Conservation (phyloP, 2,329 filamentous ascomycete genomes). For the Blastomyces percursus region DNA sequence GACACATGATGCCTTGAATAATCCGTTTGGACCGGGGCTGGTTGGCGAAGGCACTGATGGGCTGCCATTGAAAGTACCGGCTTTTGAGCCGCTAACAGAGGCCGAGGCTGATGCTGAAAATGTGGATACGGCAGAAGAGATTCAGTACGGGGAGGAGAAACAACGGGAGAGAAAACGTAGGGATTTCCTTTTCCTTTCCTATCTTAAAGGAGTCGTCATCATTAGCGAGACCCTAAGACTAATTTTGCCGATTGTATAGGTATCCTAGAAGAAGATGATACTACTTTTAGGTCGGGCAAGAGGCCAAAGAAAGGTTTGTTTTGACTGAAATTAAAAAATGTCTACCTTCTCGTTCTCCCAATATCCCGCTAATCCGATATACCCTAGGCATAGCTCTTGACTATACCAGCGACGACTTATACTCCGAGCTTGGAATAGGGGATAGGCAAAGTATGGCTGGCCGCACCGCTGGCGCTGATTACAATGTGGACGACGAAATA, state of each 20-base stretch:
- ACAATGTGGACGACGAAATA: not conserved
- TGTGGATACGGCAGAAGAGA: constrained; percentile 39
- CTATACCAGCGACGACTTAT: not conserved
- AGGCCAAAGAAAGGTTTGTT: constrained; percentile 34
- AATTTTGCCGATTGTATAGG: constrained; percentile 20
- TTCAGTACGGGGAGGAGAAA: constrained; percentile 40
- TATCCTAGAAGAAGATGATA: constrained; percentile 40
- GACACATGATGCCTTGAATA: constrained; percentile 72
- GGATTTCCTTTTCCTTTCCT: constrained; percentile 10
- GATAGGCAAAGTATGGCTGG: constrained; percentile 12
- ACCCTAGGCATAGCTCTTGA: not conserved
- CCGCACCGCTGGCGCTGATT: not conserved
- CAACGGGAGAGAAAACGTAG: constrained; percentile 38
- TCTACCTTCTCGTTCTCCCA: not conserved
- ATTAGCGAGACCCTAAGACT: not conserved
- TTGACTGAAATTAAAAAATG: not conserved
- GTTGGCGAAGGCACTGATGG: constrained; percentile 34
- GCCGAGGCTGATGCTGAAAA: constrained; percentile 42
- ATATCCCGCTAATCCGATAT: not conserved
- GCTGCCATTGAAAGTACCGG: constrained; percentile 38
- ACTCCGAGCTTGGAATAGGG: constrained; percentile 9
- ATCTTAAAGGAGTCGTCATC: not conserved
- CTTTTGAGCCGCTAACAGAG: constrained; percentile 38
- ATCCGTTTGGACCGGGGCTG: constrained; percentile 64
- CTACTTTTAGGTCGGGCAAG: constrained; percentile 33